These are phyloP conservation scores for Nothophoma quercina DNA, from an alignment of 2,329 filamentous ascomycete genomes.

Conservation along the genomic window DNA sequence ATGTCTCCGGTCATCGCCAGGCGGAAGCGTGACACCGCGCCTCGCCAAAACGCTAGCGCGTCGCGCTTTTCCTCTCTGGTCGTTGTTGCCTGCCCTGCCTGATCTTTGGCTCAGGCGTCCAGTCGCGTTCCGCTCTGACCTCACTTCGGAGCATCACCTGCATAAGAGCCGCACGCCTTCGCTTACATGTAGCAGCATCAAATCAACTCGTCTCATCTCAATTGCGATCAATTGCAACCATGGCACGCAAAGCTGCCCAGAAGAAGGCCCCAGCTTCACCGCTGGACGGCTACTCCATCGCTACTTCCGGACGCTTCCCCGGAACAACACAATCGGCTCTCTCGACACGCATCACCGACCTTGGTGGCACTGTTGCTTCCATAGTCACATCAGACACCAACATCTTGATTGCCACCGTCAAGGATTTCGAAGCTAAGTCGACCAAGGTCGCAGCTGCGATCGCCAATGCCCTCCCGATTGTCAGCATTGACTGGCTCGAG, in stretches of 20 bases:
- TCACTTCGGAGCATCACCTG: background rate
- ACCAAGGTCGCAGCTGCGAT: slow-evolving; percentile 62
- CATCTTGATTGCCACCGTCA: slow-evolving; percentile 64
- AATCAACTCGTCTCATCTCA: background rate
- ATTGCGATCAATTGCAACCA: slow-evolving; percentile 15
- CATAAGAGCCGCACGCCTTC: slow-evolving; percentile 14
- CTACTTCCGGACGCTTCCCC: slow-evolving; percentile 68
- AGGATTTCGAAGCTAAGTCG: slow-evolving; percentile 60
- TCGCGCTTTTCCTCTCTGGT: slow-evolving; percentile 1
- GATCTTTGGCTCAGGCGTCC: slow-evolving; percentile 4
- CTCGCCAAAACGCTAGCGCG: slow-evolving; percentile 5
- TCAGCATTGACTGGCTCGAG: slow-evolving; percentile 68
- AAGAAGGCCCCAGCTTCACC: slow-evolving; percentile 40
- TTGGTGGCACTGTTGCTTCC: slow-evolving; percentile 60
- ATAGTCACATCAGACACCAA: slow-evolving; percentile 61
- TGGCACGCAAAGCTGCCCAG: slow-evolving; percentile 32
- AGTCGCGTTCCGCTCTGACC: slow-evolving; percentile 5
- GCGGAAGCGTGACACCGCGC: slow-evolving; percentile 17
- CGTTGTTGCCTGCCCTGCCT: slow-evolving; percentile 19
- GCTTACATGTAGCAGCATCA: slow-evolving; percentile 19
- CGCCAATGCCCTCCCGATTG: slow-evolving; percentile 60
- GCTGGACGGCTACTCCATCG: slow-evolving; percentile 61
- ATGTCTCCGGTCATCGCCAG: slow-evolving; percentile 2
- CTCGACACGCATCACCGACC: slow-evolving; percentile 55
- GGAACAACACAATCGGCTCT: slow-evolving; percentile 60